Conservation (phyloP, 2,329 filamentous ascomycete genomes). For the Colletotrichum cereale region DNA sequence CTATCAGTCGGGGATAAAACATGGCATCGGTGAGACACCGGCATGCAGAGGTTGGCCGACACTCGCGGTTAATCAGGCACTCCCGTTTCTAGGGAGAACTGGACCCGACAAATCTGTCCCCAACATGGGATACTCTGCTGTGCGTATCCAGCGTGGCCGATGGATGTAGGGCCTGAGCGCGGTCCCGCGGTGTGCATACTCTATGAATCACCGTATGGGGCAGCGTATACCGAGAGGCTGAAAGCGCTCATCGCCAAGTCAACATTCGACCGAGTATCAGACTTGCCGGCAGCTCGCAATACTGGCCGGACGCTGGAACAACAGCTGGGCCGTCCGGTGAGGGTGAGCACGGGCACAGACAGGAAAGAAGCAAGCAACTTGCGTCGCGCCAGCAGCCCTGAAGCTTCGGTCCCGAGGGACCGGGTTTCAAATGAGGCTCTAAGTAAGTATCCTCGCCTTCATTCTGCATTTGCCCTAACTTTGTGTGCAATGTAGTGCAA, state of each 20-base stretch:
- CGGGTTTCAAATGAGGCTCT: conserved; percentile 29
- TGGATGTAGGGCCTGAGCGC: not conserved
- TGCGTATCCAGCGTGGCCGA: not conserved
- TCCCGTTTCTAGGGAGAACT: not conserved
- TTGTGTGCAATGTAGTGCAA: conserved; percentile 1
- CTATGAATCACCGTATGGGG: conserved; percentile 4
- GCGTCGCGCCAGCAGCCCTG: conserved; percentile 12
- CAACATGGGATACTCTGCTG: not conserved
- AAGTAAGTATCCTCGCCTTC: not conserved
- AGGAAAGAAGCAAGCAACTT: conserved; percentile 8
- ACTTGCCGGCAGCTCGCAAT: not conserved
- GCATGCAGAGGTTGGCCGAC: not conserved
- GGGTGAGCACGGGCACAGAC: not conserved
- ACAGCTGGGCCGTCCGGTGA: not conserved
- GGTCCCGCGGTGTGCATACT: not conserved
- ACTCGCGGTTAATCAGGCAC: conserved; percentile 2
- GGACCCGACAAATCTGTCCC: not conserved
- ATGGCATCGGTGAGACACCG: conserved; percentile 3
- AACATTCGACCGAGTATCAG: not conserved
- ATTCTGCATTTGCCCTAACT: not conserved
- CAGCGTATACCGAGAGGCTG: not conserved
- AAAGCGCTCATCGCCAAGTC: not conserved
- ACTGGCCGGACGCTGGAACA: not conserved
- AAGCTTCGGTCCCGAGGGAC: conserved; percentile 20
- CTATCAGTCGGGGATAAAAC: not conserved